Evolutionary conservation across 2,329 filamentous ascomycete genomes (phyloP), one percentile per base, ranked within the genome.

Genomic region (Botrytis hyacinthi): DNA sequence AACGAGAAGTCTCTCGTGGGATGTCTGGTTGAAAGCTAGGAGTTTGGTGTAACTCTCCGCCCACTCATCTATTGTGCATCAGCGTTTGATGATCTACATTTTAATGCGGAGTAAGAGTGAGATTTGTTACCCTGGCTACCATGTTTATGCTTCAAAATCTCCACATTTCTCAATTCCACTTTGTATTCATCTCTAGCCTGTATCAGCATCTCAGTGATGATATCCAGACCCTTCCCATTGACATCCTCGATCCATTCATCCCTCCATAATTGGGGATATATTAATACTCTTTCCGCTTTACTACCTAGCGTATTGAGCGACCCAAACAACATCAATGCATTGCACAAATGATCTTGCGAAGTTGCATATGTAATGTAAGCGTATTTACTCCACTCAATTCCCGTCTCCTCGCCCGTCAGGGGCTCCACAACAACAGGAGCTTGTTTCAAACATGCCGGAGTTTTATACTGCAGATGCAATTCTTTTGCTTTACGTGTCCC

Each of bases 21-120:
- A 84, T 0, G 87, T 88, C 70, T 92, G 88, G 74, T 90, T 90
- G 79, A 92, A 93, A 3, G 90, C 89, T 32, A 91, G 85, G 48
- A 92, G 86, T 79, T 93, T 93, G 35, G 90, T 91, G 77, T 89
- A 89, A 3, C 87, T 89, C 14, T 78, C 75, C 65, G 74, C 69
- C 77, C 78, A 79, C 48, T 77, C 75, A 9, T 68, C 75, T 71
- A 71, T 40, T 8, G 26, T 42, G 18, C 18, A 57, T 65, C 16
- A 68, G 60, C 46, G 16, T 35, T 46, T 32, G n/a, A 12, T 71
- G n/a, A 72, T 51, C 40, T 59, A 22, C 37, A 9, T 18, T 2
- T 40, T n/a, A 37, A 48, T 22, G 10, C 20, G 12, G 32, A 12
- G 4, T 40, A 60, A 37, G 26, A 8, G 7, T n/a, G 29, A 46